A percentile compares a stretch with the other conserved stretches of the same genome.
phyloP scores from a whole-genome alignment of 306 rosid genomes.

The Cicer arietinum region DNA sequence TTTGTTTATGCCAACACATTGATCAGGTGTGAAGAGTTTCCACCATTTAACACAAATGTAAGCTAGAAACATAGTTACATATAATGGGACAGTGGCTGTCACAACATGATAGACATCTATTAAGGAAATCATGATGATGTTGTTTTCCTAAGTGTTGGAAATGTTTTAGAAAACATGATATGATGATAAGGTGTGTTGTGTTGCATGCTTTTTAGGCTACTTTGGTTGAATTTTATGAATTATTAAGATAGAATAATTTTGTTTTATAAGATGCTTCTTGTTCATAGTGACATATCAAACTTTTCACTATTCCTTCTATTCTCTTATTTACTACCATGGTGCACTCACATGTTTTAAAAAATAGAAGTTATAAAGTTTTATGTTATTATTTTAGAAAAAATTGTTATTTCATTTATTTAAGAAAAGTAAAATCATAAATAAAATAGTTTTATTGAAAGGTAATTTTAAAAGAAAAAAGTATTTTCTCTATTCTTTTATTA shows the following conservation, averaged over 20 bases:
- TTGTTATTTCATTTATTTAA: no score
- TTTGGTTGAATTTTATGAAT: constrained; percentile 54
- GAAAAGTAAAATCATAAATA: no score
- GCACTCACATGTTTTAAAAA: no score
- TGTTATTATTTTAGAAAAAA: no score
- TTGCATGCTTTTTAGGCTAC: constrained; percentile 56
- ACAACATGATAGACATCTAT: constrained; percentile 78
- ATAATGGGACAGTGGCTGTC: constrained; percentile 84
- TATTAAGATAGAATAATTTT: constrained; percentile 55
- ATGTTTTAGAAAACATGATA: constrained; percentile 37
- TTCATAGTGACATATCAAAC: constrained; percentile 51
- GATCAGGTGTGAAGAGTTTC: constrained; percentile 91
- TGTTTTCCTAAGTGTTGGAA: constrained; percentile 27
- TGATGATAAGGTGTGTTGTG: constrained; percentile 46
- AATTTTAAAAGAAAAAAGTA: no score
- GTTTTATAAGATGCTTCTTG: constrained; percentile 66
- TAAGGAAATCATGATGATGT: constrained; percentile 71
- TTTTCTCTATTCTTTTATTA: no score
- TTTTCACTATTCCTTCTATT: constrained; percentile 47
- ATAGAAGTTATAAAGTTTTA: no score
- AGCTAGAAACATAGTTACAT: constrained; percentile 84
- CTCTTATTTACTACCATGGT: constrained; percentile 10
- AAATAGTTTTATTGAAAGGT: no score
- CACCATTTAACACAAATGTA: constrained; percentile 88
- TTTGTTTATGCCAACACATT: constrained; percentile 91